phyloP scores from a whole-genome alignment of 495 filamentous ascomycete species.

The Bacidia rubella region DNA sequence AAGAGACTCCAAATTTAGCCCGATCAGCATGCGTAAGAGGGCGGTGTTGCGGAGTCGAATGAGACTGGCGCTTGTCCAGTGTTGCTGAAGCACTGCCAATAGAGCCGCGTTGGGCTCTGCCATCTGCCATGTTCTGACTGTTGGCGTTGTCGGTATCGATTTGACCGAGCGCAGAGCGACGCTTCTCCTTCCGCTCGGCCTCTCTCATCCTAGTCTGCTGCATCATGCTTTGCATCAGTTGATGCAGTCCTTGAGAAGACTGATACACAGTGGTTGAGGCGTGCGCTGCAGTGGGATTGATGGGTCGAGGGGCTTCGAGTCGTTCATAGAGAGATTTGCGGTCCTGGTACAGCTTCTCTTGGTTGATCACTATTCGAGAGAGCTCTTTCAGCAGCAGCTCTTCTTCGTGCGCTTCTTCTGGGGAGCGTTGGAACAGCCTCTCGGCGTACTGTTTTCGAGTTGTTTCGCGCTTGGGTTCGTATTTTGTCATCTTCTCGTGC shows the following conservation, averaged over 20 bases:
- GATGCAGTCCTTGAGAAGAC: conserved; percentile 61
- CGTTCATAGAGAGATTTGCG: conserved; percentile 81
- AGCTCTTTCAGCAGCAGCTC: conserved; percentile 77
- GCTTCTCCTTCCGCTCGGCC: conserved; percentile 78
- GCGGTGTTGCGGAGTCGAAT: conserved; percentile 10
- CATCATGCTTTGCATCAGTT: conserved; percentile 65
- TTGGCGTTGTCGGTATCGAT: conserved; percentile 26
- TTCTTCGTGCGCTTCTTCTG: conserved; percentile 82
- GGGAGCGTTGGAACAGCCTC: conserved; percentile 60
- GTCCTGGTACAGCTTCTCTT: conserved; percentile 71
- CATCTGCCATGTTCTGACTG: conserved; percentile 23
- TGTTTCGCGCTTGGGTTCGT: conserved; percentile 62
- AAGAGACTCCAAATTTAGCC: conserved; percentile 63
- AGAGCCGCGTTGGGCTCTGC: conserved; percentile 23
- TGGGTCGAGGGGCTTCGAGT: conserved; percentile 52
- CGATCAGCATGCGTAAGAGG: conserved; percentile 39
- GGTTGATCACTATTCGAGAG: conserved; percentile 70
- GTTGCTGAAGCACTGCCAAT: conserved; percentile 7
- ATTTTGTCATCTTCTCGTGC: conserved; percentile 74
- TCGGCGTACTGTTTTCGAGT: conserved; percentile 74
- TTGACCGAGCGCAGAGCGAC: conserved; percentile 49
- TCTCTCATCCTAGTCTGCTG: conserved; percentile 26
- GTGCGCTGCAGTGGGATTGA: conserved; percentile 40
- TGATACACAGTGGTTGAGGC: conserved; percentile 53
- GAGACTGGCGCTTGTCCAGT: conserved; percentile 28